Evolutionary conservation across 495 filamentous ascomycete species (phyloP).

Genomic region (Penicillium coprophilum): DNA sequence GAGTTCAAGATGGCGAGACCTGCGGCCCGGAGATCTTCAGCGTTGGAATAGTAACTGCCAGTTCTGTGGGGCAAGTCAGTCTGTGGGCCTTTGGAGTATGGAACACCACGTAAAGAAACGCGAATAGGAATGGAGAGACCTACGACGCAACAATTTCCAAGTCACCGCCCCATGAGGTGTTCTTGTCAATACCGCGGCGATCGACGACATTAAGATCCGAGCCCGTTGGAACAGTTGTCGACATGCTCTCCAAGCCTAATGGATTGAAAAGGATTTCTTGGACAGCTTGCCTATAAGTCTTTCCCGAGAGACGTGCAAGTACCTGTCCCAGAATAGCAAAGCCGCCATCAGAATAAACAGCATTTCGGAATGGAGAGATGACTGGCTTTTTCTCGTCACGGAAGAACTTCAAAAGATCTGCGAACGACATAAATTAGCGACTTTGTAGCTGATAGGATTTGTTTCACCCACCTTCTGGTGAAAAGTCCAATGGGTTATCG

Average conservation of each 20-base stretch:
- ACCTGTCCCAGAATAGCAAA: conserved; percentile 48
- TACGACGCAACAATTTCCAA: conserved; percentile 8
- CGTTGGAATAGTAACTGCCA: conserved; percentile 26
- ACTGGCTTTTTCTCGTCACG: conserved; percentile 13
- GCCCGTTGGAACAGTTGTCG: conserved; percentile 35
- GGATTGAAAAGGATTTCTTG: conserved; percentile 38
- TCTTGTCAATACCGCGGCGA: conserved; percentile 16
- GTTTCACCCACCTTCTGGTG: neutral
- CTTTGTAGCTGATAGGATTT: neutral
- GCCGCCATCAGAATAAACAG: conserved; percentile 10
- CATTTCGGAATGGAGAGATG: conserved; percentile 39
- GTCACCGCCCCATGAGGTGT: conserved; percentile 15
- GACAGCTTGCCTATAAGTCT: conserved; percentile 40
- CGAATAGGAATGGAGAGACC: neutral
- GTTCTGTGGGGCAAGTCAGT: neutral
- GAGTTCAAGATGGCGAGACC: conserved; percentile 49
- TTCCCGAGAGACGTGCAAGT: conserved; percentile 49
- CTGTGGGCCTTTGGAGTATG: too few relatives aligned
- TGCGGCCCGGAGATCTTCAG: conserved; percentile 21
- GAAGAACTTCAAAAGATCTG: conserved; percentile 15
- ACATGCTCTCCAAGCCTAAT: conserved; percentile 40
- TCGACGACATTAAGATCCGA: conserved; percentile 38
- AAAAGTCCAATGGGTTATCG: neutral
- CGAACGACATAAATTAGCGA: neutral
- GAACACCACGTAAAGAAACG: neutral